phyloP scores from a whole-genome alignment of 1,284 basidiomycete genomes.

The Abortiporus biennis region DNA sequence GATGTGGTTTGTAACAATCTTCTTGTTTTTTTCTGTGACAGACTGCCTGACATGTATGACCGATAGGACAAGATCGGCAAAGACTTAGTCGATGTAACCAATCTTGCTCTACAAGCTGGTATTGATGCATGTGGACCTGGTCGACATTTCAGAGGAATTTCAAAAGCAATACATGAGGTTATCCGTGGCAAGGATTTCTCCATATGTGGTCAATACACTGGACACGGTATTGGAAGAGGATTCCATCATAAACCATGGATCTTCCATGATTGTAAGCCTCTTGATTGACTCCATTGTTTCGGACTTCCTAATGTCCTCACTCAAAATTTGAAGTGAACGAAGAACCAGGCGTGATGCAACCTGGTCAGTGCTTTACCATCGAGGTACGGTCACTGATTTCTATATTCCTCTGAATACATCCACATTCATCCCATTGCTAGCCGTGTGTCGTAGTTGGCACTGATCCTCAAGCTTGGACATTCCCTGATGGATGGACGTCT shows the following conservation, averaged over 20 bases:
- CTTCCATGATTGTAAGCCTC: conserved; percentile 54
- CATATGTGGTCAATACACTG: conserved; percentile 72
- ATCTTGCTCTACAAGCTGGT: conserved; percentile 64
- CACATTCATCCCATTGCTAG: conserved; percentile 28
- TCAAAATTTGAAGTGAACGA: conserved; percentile 73
- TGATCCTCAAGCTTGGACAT: conserved; percentile 64
- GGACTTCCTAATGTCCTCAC: too few relatives aligned
- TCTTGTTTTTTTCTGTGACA: conserved; percentile 1
- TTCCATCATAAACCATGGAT: conserved; percentile 89
- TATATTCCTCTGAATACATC: not conserved
- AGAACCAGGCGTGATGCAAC: conserved; percentile 72
- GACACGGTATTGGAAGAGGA: conserved; percentile 82
- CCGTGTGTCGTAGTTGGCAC: conserved; percentile 74
- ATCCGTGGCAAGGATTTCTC: conserved; percentile 40
- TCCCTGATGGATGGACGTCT: conserved; percentile 86
- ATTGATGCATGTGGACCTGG: conserved; percentile 78
- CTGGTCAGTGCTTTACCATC: conserved; percentile 87
- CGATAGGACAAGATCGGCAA: conserved; percentile 59
- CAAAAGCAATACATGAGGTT: conserved; percentile 63
- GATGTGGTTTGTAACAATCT: conserved; percentile 47
- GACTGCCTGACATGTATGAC: not conserved
- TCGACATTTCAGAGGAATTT: conserved; percentile 68
- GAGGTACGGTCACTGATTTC: conserved; percentile 42
- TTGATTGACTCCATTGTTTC: too few relatives aligned
- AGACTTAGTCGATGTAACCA: conserved; percentile 57